Evolutionary conservation across 495 filamentous ascomycete genomes (phyloP).

Genomic region (Acidomyces sp.): DNA sequence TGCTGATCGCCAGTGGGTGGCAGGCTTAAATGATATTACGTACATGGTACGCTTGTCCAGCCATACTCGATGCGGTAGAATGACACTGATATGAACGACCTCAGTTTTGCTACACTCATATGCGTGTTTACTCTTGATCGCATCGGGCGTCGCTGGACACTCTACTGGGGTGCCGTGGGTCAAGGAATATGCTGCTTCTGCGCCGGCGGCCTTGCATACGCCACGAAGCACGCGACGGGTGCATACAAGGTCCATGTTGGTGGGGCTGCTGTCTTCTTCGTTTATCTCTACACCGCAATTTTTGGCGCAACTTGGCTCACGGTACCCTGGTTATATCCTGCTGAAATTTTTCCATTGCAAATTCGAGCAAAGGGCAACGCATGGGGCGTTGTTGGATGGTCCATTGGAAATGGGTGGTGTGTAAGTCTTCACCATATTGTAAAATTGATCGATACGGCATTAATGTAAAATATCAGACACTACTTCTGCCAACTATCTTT

Average conservation of each 20-base stretch:
- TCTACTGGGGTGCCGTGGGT: constrained; percentile 52
- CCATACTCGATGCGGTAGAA: not conserved
- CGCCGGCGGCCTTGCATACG: constrained; percentile 39
- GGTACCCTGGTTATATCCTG: constrained; percentile 30
- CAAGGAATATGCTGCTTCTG: constrained; percentile 52
- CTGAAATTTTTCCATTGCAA: constrained; percentile 58
- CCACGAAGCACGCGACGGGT: constrained; percentile 30
- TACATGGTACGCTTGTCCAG: constrained; percentile 32
- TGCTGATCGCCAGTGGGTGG: constrained; percentile 46
- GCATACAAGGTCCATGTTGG: constrained; percentile 36
- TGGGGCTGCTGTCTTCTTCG: constrained; percentile 51
- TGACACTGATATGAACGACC: constrained; percentile 30
- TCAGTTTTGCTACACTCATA: constrained; percentile 47
- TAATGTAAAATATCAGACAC: too few relatives aligned
- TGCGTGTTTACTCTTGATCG: constrained; percentile 58
- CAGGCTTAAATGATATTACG: constrained; percentile 55
- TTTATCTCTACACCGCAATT: constrained; percentile 55
- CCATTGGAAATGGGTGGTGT: constrained; percentile 32
- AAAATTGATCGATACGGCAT: constrained; percentile 3
- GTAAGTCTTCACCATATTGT: constrained; percentile 6
- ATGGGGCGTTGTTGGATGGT: constrained; percentile 65
- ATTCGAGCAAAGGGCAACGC: constrained; percentile 58
- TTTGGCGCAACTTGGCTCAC: constrained; percentile 65
- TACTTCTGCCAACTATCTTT: constrained; percentile 30
- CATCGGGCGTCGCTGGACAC: constrained; percentile 54